A percentile compares a stretch with the other conserved stretches of the same genome.
Evolutionary conservation across 768 basidiomycete species (phyloP).

Genomic region (Auriscalpium vulgare): DNA sequence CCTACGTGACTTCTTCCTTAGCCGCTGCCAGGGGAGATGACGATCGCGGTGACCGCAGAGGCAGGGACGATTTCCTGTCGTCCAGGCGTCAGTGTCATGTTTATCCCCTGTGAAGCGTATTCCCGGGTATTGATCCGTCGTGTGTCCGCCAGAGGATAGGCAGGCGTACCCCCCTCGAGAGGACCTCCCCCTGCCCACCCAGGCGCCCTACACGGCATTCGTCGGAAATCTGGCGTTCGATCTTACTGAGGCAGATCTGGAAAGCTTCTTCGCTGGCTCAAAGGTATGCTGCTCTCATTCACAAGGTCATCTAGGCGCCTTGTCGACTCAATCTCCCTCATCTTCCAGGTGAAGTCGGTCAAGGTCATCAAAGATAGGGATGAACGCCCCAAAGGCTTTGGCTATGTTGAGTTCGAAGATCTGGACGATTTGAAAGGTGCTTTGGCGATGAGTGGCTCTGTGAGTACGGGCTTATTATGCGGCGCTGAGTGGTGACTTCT

Average conservation of each 20-base stretch:
- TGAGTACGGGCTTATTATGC: constrained; percentile 28
- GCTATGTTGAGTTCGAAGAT: constrained; percentile 92
- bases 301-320: background rate
- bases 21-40: constrained; percentile 68
- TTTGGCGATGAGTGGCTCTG: constrained; percentile 60
- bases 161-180: constrained; percentile 58
- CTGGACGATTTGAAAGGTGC: constrained; percentile 83
- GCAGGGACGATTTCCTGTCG: constrained; percentile 55
- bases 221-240: constrained; percentile 95
- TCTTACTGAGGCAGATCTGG: constrained; percentile 75
- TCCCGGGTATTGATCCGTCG: background rate
- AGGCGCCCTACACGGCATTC: constrained; percentile 94
- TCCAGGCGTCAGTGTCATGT: constrained; percentile 44
- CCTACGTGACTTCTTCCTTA: constrained; percentile 20
- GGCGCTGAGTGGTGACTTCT: background rate
- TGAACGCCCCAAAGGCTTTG: constrained; percentile 96
- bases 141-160: constrained; percentile 41
- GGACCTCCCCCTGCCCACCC: constrained; percentile 91
- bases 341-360: constrained; percentile 63
- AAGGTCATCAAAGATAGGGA: constrained; percentile 93
- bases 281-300: constrained; percentile 34
- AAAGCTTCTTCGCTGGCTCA: constrained; percentile 64
- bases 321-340: background rate
- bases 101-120: background rate
- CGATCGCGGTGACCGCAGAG: constrained; percentile 49